Base-by-base conservation (phyloP, 2,329 filamentous ascomycete genomes). In the Beauveria pseudobassiana region DNA sequence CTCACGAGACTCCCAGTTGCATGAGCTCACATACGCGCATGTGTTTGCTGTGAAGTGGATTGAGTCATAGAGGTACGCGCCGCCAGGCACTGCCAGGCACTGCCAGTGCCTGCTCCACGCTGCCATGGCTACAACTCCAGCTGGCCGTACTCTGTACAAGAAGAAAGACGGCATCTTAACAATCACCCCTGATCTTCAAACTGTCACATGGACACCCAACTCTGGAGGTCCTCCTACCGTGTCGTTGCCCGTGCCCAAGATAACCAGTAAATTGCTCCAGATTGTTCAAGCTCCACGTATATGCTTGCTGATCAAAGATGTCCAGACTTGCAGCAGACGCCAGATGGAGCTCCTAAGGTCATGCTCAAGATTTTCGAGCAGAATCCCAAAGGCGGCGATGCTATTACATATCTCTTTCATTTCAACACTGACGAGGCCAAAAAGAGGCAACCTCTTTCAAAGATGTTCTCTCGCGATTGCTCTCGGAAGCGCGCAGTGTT, bases 291-390 rank as follows among this genome's bases (percentile, higher is more conserved):
- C 16, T 48, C 16, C 8, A 20, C 28, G 24, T 45, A 40, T n/a
- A n/a, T 30, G 2, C 7, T 48, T 52, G 57, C 52, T 55, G 42
- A 57, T 52, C 34, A 6, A 40, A 50, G n/a, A 42, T 56, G 16
- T 54, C 24, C 68, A 95, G 91, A 98, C 76, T 84, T 99, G 54
- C 93, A 99, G 74, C 93, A 98, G 74, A 98, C 95, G 1, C 93
- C 95, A 14, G 91, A 91, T 63, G 87, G 82, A n/a, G 87, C 86
- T 42, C 80, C 91, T 20, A 97, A 96, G 80, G 92, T 96, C 59
- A 96, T 96, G 82, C 83, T 98, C 63, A 96, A 95, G 74, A 88
- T 99, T 61, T 90, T 97, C 68, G 89, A 89, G 64, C 89, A 92
- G 72, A 76, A 84, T 48, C 75, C 84, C 38, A 77, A 78, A 52